Conservation (phyloP, 176 grass and related monocot genomes). For the Cocos nucifera region DNA sequence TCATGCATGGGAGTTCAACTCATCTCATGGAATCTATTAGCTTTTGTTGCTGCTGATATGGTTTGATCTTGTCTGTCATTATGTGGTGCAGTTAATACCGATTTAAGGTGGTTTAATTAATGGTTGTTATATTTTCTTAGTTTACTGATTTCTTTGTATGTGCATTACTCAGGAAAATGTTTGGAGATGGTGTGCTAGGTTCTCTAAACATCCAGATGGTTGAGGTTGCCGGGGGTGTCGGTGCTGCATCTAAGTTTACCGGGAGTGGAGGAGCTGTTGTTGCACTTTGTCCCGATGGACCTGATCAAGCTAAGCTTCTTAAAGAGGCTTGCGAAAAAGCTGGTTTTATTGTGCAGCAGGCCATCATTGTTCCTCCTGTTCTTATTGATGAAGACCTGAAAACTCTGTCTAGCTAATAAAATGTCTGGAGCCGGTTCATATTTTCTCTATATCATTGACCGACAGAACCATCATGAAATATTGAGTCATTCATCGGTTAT, state of each 20-base stretch:
- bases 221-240: slow-evolving; percentile 50
- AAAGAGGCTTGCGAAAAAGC: slow-evolving; percentile 29
- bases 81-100: too few species aligned
- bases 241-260: slow-evolving; percentile 62
- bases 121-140: too few species aligned
- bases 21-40: too few species aligned
- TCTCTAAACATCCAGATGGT: slow-evolving; percentile 74
- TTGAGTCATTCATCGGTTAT: too few species aligned
- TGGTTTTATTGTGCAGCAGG: slow-evolving; percentile 39
- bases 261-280: slow-evolving; percentile 72
- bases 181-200: slow-evolving; percentile 67
- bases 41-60: too few species aligned
- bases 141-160: background rate
- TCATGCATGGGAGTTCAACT: too few species aligned
- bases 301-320: slow-evolving; percentile 34
- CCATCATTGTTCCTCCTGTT: slow-evolving; percentile 29
- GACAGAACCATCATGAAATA: too few species aligned
- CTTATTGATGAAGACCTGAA: slow-evolving; percentile 32
- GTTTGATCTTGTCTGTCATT: too few species aligned
- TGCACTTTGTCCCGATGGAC: slow-evolving; percentile 36
- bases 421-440: too few species aligned
- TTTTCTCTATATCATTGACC: too few species aligned
- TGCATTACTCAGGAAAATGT: slow-evolving; percentile 54
- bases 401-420: slow-evolving; percentile 11
- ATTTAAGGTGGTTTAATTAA: too few species aligned